Conservation (phyloP, 441 rosid genomes). For the Gossypium armourianum region DNA sequence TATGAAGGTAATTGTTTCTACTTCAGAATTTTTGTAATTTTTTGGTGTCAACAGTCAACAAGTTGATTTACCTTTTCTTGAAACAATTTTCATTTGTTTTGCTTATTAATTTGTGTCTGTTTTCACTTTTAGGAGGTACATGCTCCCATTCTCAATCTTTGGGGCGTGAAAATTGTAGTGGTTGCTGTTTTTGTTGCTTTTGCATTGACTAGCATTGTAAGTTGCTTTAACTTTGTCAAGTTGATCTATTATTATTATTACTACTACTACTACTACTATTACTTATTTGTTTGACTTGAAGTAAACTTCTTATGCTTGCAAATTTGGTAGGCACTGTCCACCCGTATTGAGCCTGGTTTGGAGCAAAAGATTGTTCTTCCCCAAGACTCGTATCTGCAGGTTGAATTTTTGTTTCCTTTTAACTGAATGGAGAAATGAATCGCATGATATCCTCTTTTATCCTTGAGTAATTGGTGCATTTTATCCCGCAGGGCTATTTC, state of each 20-base stretch:
- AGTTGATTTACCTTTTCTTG: not conserved
- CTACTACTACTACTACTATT: not conserved
- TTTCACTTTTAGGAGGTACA: conserved; percentile 54
- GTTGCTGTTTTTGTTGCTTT: conserved; percentile 64
- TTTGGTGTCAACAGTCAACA: not conserved
- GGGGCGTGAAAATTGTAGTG: conserved; percentile 72
- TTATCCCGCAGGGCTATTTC: conserved; percentile 68
- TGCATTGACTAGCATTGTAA: conserved; percentile 75
- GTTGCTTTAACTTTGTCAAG: conserved; percentile 26
- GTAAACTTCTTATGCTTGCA: conserved; percentile 14
- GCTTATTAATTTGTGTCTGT: conserved; percentile 14
- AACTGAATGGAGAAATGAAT: conserved; percentile 10
- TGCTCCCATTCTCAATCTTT: conserved; percentile 64
- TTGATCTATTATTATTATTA: not conserved
- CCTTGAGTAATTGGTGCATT: conserved; percentile 19
- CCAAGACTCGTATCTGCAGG: conserved; percentile 92
- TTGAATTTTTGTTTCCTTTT: conserved; percentile 25
- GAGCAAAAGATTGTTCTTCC: conserved; percentile 97
- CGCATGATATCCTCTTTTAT: conserved; percentile 2
- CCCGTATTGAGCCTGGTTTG: conserved; percentile 88
- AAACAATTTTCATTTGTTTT: not conserved
- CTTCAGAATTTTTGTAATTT: not conserved
- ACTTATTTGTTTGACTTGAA: conserved; percentile 2
- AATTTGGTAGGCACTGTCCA: conserved; percentile 55
- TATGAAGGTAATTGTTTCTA: conserved; percentile 60